Base-by-base conservation (phyloP, 2,329 filamentous ascomycete species). In the Talaromyces sp. region DNA sequence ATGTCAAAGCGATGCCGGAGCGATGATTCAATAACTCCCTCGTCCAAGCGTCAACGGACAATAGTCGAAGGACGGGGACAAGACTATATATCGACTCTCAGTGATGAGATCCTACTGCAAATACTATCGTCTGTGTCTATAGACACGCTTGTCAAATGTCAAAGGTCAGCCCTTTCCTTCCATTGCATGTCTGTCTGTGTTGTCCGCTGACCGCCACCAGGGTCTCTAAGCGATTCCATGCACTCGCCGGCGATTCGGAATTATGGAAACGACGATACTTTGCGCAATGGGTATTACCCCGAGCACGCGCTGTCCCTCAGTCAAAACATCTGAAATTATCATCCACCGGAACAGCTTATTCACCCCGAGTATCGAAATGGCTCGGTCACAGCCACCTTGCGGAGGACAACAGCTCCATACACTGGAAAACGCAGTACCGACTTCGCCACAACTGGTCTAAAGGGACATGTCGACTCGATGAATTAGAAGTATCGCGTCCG, bases 261-360 rank as follows among this genome's bases (percentile, higher is more conserved):
- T 81, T 98, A 65, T 99, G 95, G 95, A 95, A 94, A 76, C 85
- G 86, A 15, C 86, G 92, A 59, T 99, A 97, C 79, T 97, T 96
- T 78, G 84, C 88, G 29, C 89, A 90, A 68, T 98, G 96, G 77
- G 91, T 97, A 34, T 85, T 91, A 40, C 93, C 92, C 45, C 87
- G 93, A 72, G 91, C 90, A 40, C 85, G 90, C 70, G 87, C 90
- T 65, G 88, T 94, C 64, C 90, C 91, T 0, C 89, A 90, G 25
- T 85, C 90, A 38, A 84, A 80, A 71, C 80, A 81, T 43, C 70
- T 76, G 2, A 74, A 70, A 45, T 67, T 76, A 6, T 70, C 72
- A 15, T 74, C 76, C 25, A 60, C 58, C 17, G 72, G 78, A 34
- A 72, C 82, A 8, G 76, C 77, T 56, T 87, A 85, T 68, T 84